Evolutionary conservation across 2,329 filamentous ascomycete genomes (phyloP), one percentile per base, ranked within the genome.

Genomic region (Stenocarpella maydis): DNA sequence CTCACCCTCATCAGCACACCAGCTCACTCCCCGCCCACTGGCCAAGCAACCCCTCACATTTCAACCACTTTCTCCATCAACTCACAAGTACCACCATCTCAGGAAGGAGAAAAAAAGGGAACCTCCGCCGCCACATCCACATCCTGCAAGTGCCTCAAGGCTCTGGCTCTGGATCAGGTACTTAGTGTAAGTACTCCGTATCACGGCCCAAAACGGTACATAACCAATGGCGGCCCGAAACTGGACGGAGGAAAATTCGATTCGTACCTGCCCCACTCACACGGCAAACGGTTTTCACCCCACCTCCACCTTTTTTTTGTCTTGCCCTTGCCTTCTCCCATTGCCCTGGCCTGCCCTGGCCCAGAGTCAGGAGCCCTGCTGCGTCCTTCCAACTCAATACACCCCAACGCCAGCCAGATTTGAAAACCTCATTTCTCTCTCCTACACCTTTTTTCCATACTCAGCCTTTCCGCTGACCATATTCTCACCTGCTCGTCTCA

Each of bases 391-490:
- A 49, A 34, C 31, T 34, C 31, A 58, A 31, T 21, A 17, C 39
- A 14, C 31, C 49, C 52, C 64, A 55, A 28, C 64, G 41, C 58
- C 58, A 61, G 41, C 58, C 58, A 61, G 41, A 24, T 47, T 47
- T 61, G 41, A 61, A 66, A 72, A 68, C 68, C 65, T 71, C 64
- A 64, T 52, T 63, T 61, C 61, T 72, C 69, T 72, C 55, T 63
- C 71, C 65, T n/a, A n/a, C 53, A 58, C n/a, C 53, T 71, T 19
- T 41, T 39, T 34, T 34, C 31, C 61, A 50, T 69, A 71, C 49
- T 67, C 69, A 73, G 64, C 67, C 68, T 14, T 54, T 55, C 70
- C 70, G 47, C 55, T 41, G 69, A 72, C 69, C 68, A 67, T 54
- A 69, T 21, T 28, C 50, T 67, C 50, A 66, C 53, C n/a, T 54